Conservation (phyloP, 2,329 filamentous ascomycete species). For the Golovinomyces cichoracearum region DNA sequence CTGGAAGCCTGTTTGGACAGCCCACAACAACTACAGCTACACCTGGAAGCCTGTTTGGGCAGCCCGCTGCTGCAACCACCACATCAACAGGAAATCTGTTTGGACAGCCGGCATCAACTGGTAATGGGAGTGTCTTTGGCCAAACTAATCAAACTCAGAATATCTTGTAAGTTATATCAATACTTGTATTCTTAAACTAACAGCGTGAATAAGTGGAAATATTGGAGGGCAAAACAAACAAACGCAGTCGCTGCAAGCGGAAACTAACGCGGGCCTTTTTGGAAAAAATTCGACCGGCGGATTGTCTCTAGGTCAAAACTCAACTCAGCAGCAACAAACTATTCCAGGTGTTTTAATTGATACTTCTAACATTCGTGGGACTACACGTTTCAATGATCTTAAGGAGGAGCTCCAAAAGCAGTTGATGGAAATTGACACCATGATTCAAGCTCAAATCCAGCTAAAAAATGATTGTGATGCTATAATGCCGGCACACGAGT, state of each 20-base stretch:
- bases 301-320: conserved; percentile 22
- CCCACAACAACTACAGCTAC: too few relatives aligned
- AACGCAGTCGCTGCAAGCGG: conserved; percentile 9
- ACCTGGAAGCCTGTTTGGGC: too few relatives aligned
- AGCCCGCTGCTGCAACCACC: too few relatives aligned
- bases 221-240: conserved; percentile 10
- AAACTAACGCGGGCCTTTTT: conserved; percentile 11
- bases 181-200: neutral
- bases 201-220: conserved; percentile 7
- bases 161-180: neutral
- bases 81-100: conserved; percentile 7
- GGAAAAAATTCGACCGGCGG: conserved; percentile 9
- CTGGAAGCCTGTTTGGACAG: neutral
- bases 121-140: conserved; percentile 5
- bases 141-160: conserved; percentile 10
- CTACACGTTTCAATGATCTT: conserved; percentile 78
- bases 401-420: conserved; percentile 55
- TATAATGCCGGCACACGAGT: conserved; percentile 35
- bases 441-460: conserved; percentile 55
- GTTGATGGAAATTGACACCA: conserved; percentile 52
- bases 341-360: conserved; percentile 56
- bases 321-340: conserved; percentile 22
- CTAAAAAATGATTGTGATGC: conserved; percentile 53
- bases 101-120: conserved; percentile 8
- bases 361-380: conserved; percentile 50